These are phyloP conservation scores for Suhomyces emberorum DNA, from an alignment of 805 yeast genomes.

Conservation along the genomic window DNA sequence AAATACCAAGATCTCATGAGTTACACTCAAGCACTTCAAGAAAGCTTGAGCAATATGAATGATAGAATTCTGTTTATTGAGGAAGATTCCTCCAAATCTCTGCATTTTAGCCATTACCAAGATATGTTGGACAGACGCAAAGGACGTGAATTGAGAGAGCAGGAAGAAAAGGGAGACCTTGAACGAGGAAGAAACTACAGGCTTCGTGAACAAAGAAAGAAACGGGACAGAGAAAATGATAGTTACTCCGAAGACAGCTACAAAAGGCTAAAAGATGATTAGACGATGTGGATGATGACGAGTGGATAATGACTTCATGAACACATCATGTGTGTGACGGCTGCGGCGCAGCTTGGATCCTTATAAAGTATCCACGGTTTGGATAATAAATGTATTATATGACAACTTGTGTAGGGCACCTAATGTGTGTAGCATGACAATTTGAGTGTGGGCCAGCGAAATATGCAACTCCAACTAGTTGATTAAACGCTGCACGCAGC, in stretches of 20 bases:
- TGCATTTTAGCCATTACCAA: background rate
- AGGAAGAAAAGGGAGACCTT: constrained; percentile 7
- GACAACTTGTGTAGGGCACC: too few relatives aligned
- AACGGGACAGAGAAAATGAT: background rate
- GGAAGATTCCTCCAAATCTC: constrained; percentile 12
- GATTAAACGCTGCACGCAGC: too few relatives aligned
- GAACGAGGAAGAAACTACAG: constrained; percentile 7
- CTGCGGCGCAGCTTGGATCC: background rate
- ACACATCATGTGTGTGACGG: too few relatives aligned
- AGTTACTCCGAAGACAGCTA: background rate
- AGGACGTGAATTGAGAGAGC: constrained; percentile 9
- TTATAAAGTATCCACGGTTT: too few relatives aligned
- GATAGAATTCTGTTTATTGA: constrained; percentile 25
- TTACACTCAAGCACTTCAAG: constrained; percentile 32
- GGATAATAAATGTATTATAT: too few relatives aligned
- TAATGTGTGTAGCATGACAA: too few relatives aligned
- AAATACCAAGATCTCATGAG: constrained; percentile 34
- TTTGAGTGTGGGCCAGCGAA: too few relatives aligned
- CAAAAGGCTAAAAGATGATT: background rate
- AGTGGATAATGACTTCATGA: background rate
- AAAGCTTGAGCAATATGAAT: constrained; percentile 23
- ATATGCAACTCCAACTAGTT: too few relatives aligned
- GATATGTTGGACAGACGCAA: constrained; percentile 8
- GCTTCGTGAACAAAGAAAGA: constrained; percentile 5
- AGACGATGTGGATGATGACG: background rate